A percentile compares a stretch with the other conserved stretches of the same genome.
Conservation (phyloP, 495 filamentous ascomycete species). For the Xylaria scruposa region DNA sequence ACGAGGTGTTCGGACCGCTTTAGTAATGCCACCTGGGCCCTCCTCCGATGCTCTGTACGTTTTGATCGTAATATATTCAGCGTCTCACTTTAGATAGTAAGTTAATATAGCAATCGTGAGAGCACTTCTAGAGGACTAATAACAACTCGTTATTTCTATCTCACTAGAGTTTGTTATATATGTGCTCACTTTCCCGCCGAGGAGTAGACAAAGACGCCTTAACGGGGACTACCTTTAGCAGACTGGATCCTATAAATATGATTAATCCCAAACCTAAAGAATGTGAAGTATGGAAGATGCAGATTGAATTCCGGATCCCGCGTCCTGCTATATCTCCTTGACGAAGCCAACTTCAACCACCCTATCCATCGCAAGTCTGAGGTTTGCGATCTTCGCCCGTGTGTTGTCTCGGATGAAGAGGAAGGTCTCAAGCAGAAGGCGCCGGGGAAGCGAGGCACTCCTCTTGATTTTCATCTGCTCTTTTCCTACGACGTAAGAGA, state of each 20-base stretch:
- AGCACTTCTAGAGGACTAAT: not conserved
- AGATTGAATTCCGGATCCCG: not conserved
- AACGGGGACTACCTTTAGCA: not conserved
- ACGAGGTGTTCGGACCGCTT: not conserved
- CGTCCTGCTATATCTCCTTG: constrained; percentile 59
- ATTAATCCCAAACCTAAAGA: not conserved
- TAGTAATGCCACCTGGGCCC: not conserved
- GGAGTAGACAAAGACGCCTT: not conserved
- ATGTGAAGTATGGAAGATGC: not conserved
- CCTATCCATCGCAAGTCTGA: constrained; percentile 65
- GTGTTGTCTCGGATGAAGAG: constrained; percentile 76
- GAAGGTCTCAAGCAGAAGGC: constrained; percentile 60
- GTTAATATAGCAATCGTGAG: not conserved
- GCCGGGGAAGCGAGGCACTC: constrained; percentile 53
- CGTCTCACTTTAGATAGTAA: not conserved
- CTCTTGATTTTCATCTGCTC: constrained; percentile 67
- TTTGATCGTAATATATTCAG: not conserved
- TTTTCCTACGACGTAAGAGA: constrained; percentile 75
- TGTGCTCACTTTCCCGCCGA: not conserved
- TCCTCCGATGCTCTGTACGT: not conserved
- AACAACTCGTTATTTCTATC: not conserved
- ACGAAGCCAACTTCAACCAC: constrained; percentile 75
- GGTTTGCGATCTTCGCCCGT: constrained; percentile 65
- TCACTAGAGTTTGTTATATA: not conserved
- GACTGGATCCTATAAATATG: not conserved